Evolutionary conservation across 192 early-diverging fungal species (phyloP).

Genomic region (Funneliformis mosseae): DNA sequence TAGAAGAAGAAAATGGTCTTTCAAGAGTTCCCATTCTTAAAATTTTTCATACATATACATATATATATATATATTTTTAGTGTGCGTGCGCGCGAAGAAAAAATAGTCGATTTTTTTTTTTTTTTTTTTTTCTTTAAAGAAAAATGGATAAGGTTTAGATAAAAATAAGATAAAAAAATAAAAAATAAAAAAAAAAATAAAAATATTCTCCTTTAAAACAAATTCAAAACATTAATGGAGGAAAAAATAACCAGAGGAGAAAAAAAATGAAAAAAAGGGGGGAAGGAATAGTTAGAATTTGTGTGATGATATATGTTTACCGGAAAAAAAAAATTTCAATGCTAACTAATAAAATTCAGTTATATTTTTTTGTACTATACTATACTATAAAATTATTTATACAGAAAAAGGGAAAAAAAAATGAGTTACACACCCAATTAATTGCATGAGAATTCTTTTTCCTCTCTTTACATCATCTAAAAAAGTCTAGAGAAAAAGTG

Average conservation of each 20-base stretch:
- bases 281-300: not conserved
- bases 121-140: not conserved
- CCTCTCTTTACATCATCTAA: too few relatives aligned
- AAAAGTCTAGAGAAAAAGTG: too few relatives aligned
- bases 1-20: not conserved
- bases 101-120: not conserved
- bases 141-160: too few relatives aligned
- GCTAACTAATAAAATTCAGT: too few relatives aligned
- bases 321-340: not conserved
- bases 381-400: too few relatives aligned
- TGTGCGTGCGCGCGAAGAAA: not conserved
- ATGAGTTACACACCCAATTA: too few relatives aligned
- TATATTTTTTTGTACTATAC: too few relatives aligned
- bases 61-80: too few relatives aligned
- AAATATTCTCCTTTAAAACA: not conserved
- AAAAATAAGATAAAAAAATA: not conserved
- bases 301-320: not conserved
- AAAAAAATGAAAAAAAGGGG: conserved; percentile 1
- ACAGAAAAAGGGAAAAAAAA: too few relatives aligned
- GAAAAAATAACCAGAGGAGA: not conserved
- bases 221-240: not conserved
- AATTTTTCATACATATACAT: not conserved
- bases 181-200: not conserved
- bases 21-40: not conserved
- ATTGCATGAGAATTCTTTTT: too few relatives aligned